phyloP scores from a whole-genome alignment of 148 eudicot genomes.

The Rhododendron williamsianum region DNA sequence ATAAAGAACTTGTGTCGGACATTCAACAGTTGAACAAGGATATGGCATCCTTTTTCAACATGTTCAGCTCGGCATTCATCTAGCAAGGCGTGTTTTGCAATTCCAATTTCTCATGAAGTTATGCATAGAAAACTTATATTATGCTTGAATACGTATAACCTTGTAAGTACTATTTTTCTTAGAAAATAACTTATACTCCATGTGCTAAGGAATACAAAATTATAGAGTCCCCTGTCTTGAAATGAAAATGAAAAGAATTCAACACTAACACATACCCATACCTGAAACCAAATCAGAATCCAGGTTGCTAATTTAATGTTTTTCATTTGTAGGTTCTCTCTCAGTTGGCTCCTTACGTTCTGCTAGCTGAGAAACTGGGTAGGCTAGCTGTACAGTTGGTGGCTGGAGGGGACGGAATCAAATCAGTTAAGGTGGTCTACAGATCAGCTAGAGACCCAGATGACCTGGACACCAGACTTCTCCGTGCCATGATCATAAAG shows the following conservation, averaged over 20 bases:
- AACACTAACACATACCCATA: not conserved
- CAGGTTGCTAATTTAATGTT: not conserved
- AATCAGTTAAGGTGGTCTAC: slow-evolving; percentile 61
- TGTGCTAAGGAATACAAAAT: not conserved
- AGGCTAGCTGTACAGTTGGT: slow-evolving; percentile 76
- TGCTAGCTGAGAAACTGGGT: slow-evolving; percentile 80
- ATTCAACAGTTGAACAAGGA: not conserved
- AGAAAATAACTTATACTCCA: not conserved
- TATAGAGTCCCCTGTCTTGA: not conserved
- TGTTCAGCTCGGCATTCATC: not conserved
- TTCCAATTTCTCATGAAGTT: not conserved
- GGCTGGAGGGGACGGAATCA: slow-evolving; percentile 75
- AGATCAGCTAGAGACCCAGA: slow-evolving; percentile 69
- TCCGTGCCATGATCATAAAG: slow-evolving; percentile 84
- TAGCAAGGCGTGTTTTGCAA: not conserved
- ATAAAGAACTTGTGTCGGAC: not conserved
- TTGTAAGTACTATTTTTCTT: not conserved
- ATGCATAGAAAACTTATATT: not conserved
- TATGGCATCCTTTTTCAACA: not conserved
- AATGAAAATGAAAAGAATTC: not conserved
- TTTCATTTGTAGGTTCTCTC: slow-evolving; percentile 47
- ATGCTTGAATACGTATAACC: not conserved
- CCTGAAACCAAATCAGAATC: not conserved
- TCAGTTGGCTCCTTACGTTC: slow-evolving; percentile 74
- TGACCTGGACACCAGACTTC: slow-evolving; percentile 78